A percentile compares a stretch with the other conserved stretches of the same genome.
phyloP scores from a whole-genome alignment of 805 yeast species.

The Starmerella asiatica region DNA sequence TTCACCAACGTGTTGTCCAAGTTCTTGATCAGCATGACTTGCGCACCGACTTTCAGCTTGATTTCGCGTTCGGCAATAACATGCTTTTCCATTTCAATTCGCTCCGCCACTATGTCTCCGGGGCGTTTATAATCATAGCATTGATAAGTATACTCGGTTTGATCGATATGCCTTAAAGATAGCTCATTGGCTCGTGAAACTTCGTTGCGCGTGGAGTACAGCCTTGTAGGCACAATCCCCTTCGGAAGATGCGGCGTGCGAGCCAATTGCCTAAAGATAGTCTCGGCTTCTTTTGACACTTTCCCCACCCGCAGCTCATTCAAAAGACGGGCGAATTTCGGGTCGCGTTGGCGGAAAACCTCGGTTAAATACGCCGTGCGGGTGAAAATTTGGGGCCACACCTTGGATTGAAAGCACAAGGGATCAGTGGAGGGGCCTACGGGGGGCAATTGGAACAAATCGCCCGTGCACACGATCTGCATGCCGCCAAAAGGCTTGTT shows the following conservation, averaged over 20 bases:
- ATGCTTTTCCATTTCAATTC: slow-evolving; percentile 31
- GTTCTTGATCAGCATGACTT: slow-evolving; percentile 87
- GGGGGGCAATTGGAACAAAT: slow-evolving; percentile 91
- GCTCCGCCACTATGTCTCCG: slow-evolving; percentile 3
- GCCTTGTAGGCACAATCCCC: slow-evolving; percentile 78
- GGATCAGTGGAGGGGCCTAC: slow-evolving; percentile 34
- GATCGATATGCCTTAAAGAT: slow-evolving; percentile 39
- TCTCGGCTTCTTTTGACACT: slow-evolving; percentile 37
- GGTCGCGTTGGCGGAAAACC: slow-evolving; percentile 79
- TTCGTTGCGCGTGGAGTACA: slow-evolving; percentile 74
- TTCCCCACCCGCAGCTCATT: slow-evolving; percentile 68
- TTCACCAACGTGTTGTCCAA: slow-evolving; percentile 66
- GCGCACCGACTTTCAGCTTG: slow-evolving; percentile 68
- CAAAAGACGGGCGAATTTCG: slow-evolving; percentile 58
- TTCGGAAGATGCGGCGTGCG: slow-evolving; percentile 47
- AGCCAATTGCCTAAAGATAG: slow-evolving; percentile 39
- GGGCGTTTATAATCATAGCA: slow-evolving; percentile 24
- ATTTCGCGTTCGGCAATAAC: slow-evolving; percentile 58
- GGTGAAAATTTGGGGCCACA: slow-evolving; percentile 55
- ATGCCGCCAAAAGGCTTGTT: slow-evolving; percentile 80
- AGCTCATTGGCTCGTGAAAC: slow-evolving; percentile 61
- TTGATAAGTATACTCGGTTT: slow-evolving; percentile 33
- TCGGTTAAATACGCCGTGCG: slow-evolving; percentile 54
- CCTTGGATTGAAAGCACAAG: slow-evolving; percentile 60
- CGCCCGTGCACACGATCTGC: slow-evolving; percentile 80